Evolutionary conservation across 176 grass and related monocot species (phyloP), one percentile per base, ranked within the genome.

Genomic region (Musa itinerans): DNA sequence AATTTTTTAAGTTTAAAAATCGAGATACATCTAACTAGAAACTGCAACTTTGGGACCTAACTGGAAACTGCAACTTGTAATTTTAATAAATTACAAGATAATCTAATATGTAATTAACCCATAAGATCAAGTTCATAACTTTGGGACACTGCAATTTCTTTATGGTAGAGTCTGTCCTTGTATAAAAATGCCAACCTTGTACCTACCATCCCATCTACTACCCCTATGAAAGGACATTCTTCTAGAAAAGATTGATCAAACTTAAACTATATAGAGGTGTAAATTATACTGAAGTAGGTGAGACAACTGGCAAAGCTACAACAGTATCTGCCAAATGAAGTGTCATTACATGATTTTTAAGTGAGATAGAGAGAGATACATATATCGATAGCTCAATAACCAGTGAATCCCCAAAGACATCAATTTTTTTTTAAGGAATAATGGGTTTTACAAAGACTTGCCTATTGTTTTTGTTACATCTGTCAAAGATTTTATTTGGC

Each of bases 181-280:
- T n/a, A 61, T n/a, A n/a, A 3, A 61, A 61, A 61, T 61, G 57
- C 57, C 17, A 61, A 21, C 57, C 8, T 20, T 15, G 57, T 9
- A 8, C 16, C 16, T 19, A 19, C 16, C 7, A 7, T 19, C 6
- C 57, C 57, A 61, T 19, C 15, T n/a, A 12, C 23, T 16, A 15
- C 20, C 64, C 64, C 26, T 67, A 34, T 34, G 64, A 67, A 67
- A 34, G 34, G 25, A 53, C 69, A 72, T 53, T 72, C 50, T 24
- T 23, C 19, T 22, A 5, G n/a, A 23, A 22, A 72, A 1, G 11
- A 22, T 52, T 11, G 49, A 9, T 52, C 69, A 11, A 71, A 22
- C 17, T 52, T 71, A 52, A 71, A 71, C n/a, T 21, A 54, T 10
- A 22, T 12, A n/a, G 5, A 1, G 16, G 9, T 52, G 16, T 16